Evolutionary conservation across 225 moss, liverwort and hornwort genomes (phyloP), one percentile per base, ranked within the genome.

Genomic region (Polytrichum commune): DNA sequence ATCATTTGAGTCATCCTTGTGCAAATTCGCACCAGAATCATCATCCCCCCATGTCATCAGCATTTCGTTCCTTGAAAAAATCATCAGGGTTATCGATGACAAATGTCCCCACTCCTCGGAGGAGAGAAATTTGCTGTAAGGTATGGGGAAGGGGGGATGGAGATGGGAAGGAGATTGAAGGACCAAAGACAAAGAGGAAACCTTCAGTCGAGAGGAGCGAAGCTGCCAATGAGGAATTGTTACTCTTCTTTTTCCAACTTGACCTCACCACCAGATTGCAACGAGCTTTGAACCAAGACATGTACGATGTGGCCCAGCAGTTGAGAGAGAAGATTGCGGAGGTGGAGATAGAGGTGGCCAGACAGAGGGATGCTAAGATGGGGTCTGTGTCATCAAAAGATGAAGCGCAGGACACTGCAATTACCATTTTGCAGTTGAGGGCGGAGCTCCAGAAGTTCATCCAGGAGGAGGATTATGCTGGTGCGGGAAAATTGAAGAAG

Each of bases 291-390:
- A 99, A 99, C 74, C 80, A 91, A 73, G 93, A 99, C 63, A 84
- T 93, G 76, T 99, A 99, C 76, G 95, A 95, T 57, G 89, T 80
- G 54, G 95, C 98, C 27, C 95, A 99, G 84, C 87, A 90, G 74
- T 76, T 99, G 81, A 81, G 98, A 7, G 98, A 95, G 69, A 95
- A 95, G 79, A 93, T 99, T 69, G 86, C 89, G 66, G 93, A 98
- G 86, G 95, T 98, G 73, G 95, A 93, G 72, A 83, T 82, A 66
- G 93, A 93, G 77, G 87, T 91, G 71, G 80, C 80, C 20, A 82
- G 86, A 60, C 98, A 95, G 75, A 88, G 91, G 33, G 75, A 88
- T 60, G 93, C 80, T 55, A 99, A 93, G 75, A 83, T 84, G 68
- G 95, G 93, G 7, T 76, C 86, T 19, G 81, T 74, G 1, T 65